Conservation (phyloP, 768 basidiomycete genomes). For the Mycena albidolilacea region DNA sequence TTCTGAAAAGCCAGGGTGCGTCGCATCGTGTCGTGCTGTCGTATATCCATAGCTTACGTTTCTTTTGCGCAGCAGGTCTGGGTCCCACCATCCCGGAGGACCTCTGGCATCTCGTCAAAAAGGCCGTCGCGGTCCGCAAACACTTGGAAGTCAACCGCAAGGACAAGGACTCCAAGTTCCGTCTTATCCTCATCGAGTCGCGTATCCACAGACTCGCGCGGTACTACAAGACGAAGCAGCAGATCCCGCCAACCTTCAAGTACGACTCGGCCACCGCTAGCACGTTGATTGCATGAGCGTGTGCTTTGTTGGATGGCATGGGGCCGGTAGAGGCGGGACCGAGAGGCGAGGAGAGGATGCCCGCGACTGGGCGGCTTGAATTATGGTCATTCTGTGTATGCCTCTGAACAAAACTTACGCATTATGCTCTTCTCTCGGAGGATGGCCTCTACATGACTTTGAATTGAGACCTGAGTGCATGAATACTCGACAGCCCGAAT, state of each 20-base stretch:
- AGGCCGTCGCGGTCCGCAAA: constrained; percentile 99
- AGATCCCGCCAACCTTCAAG: constrained; percentile 98
- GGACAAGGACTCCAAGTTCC: constrained; percentile 97
- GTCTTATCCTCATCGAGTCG: constrained; percentile 98
- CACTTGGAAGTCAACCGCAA: constrained; percentile 98
- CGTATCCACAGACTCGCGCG: constrained; percentile 97
- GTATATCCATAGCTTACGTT: constrained; percentile 46
- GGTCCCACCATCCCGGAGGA: constrained; percentile 98
- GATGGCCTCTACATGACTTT: neutral
- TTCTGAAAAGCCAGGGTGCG: constrained; percentile 94
- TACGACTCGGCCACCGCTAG: constrained; percentile 97
- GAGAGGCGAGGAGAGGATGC: constrained; percentile 22
- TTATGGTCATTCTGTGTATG: constrained; percentile 41
- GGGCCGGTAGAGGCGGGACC: constrained; percentile 13
- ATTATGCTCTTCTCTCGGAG: constrained; percentile 29
- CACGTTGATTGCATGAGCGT: constrained; percentile 83
- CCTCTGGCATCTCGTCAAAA: constrained; percentile 99
- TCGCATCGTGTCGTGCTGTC: constrained; percentile 33
- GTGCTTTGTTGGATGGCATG: constrained; percentile 7
- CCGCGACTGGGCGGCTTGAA: constrained; percentile 36
- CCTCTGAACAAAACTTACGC: constrained; percentile 39
- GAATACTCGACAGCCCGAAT: neutral
- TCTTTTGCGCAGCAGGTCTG: constrained; percentile 73
- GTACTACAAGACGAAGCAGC: constrained; percentile 99
- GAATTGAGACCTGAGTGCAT: neutral